Base-by-base conservation (phyloP, 441 rosid species). In the Isatis lusitanica region DNA sequence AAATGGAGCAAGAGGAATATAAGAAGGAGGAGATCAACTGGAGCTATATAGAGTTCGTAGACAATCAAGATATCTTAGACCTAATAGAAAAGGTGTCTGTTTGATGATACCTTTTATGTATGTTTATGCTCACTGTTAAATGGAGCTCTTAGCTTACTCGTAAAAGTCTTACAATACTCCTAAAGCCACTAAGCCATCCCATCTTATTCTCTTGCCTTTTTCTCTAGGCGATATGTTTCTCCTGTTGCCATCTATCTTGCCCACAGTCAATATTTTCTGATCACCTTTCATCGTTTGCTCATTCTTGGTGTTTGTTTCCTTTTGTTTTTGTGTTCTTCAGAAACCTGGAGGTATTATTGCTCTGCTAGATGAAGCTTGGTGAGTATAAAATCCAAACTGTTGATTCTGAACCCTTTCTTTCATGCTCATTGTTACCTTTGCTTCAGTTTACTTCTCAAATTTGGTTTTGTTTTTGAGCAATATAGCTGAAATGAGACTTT, bases 261-360 rank as follows among this genome's bases (percentile, higher is more conserved):
- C 15, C 40, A 68, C 42, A 16, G 12, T 38, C 16, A 63, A 7
- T 56, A 38, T 47, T 36, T 61, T 3, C 30, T 63, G 36, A 60
- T 74, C 57, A 61, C 73, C 73, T 74, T 7, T 39, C 55, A 57
- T 48, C 4, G 31, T 12, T 65, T 76, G 16, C 58, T 71, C 63
- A 65, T 71, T 51, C 47, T 66, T 51, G 62, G 56, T 60, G 26
- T 39, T 30, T 57, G 6, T 74, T 46, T 74, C 48, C 28, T 53
- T 43, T 52, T 69, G 33, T 60, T 39, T 53, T 58, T 60, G 73
- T 71, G 59, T 59, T 53, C 42, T 64, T 70, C 97, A 96, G 99
- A 96, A 93, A 87, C 99, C 99, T 48, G 98, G 98, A 86, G 99
- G 99, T 74, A 93, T 96, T 66, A 90, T 96, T 73, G 94, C 99